Base-by-base conservation (phyloP, 768 basidiomycete genomes). In the Boletus vinaceobasis region DNA sequence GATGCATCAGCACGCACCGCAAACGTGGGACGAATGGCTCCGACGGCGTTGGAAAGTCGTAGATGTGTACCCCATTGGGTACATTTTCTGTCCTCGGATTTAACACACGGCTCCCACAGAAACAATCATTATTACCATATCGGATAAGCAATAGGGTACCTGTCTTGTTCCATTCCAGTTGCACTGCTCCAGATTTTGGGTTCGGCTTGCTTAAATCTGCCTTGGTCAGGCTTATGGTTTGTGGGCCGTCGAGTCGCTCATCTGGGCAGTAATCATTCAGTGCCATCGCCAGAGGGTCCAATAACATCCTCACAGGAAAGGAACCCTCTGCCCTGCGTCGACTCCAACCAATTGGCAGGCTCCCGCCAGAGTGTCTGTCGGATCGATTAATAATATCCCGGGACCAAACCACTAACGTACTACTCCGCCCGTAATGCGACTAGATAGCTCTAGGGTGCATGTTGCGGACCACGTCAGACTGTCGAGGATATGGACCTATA, bases 321-420 rank as follows among this genome's bases (percentile, higher is more conserved):
- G 67, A 95, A 94, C 5, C 93, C 93, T 51, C 87, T 83, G 27
- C 90, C 91, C 64, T 87, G 82, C 0, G 91, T 93, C 1, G 85
- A 77, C 67, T 88, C 88, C 39, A 92, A 72, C 94, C 94, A 98
- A 57, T 85, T 84, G 0, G 77, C 62, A 2, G 94, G 93, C 67
- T 98, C 94, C 55, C 85, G 79, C 94, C 94, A 98, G 13, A 90
- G 74, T 11, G 72, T 79, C 94, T 96, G 64, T 56, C 50, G 35
- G 26, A 51, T 42, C 48, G 33, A 37, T 63, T 27, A 58, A 36
- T 31, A 10, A 35, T 17, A 31, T 26, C 38, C 33, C 37, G 36
- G 4, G 43, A 46, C 27, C n/a, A 7, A 35, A 47, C n/a, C 29
- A 21, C 31, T 19, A 3, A 72, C 86, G 57, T 68, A 91, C 88